A percentile compares a stretch with the other conserved stretches of the same genome.
Evolutionary conservation across 441 rosid species (phyloP).

Genomic region (Biscutella laevigata): DNA sequence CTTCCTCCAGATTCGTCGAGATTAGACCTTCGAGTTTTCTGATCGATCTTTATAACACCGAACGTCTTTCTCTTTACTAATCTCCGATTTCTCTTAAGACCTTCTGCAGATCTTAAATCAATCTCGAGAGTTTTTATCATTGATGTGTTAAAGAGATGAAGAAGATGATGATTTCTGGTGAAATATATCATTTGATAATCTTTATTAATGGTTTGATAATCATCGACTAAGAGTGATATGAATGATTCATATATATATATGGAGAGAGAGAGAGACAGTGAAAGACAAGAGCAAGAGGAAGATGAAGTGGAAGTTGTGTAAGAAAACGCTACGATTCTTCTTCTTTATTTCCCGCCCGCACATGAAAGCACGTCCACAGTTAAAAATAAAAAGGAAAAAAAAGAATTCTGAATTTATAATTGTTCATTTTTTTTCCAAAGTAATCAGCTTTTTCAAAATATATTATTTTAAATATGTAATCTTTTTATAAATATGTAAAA

Average conservation of each 20-base stretch:
- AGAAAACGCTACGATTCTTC: constrained; percentile 8
- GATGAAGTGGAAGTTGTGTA: neutral
- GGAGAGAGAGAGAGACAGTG: neutral
- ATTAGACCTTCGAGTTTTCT: constrained; percentile 12
- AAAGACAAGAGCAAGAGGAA: neutral
- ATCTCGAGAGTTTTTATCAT: constrained; percentile 35
- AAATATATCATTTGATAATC: neutral
- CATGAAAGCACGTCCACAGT: neutral
- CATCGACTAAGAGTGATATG: neutral
- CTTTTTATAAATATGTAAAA: no score
- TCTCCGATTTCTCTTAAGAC: constrained; percentile 35
- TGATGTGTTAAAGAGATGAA: no score
- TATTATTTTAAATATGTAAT: no score
- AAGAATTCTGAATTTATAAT: neutral
- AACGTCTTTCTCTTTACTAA: constrained; percentile 34
- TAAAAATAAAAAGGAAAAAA: no score
- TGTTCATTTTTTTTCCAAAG: no score
- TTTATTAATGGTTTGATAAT: neutral
- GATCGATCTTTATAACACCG: constrained; percentile 26
- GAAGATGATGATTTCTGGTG: neutral
- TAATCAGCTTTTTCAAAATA: no score
- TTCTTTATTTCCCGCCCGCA: neutral
- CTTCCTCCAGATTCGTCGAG: constrained; percentile 33
- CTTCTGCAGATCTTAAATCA: constrained; percentile 48
- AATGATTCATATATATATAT: neutral